Base-by-base conservation (phyloP, 2,329 filamentous ascomycete genomes). In the Xylaria hypoxylon region DNA sequence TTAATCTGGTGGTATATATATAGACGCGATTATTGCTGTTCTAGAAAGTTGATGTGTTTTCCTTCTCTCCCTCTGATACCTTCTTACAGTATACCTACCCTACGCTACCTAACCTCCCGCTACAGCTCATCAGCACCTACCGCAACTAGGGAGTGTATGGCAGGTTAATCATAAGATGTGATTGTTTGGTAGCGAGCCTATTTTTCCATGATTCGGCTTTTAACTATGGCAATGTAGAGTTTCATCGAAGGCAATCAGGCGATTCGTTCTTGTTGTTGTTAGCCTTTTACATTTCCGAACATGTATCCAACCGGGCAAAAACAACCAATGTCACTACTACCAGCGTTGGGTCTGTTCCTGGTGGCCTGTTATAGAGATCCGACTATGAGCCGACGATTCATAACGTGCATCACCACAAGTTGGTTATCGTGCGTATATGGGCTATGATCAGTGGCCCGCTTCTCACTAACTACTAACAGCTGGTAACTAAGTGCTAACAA, bases 21-120 rank as follows among this genome's bases (percentile, higher is more conserved):
- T 52, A 48, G 6, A 52, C 15, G 17, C 42, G 35, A 56, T 38
- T 38, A 57, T 26, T 42, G 55, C 69, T n/a, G 8, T 73, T 73
- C 59, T 56, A 70, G 69, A 67, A 71, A 68, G 68, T 68, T 71
- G 72, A 76, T 74, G 73, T 76, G 74, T 74, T 19, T 52, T n/a
- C 47, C 35, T 33, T 38, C 35, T 5, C 35, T 13, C 13, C 13
- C 15, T 17, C 44, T 56, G 5, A 5, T 52, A 35, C 42, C 22
- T 19, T 60, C 28, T 42, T 35, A 22, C 17, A 33, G 19, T 10
- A 26, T 38, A 24, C n/a, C n/a, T n/a, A n/a, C n/a, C n/a, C n/a
- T n/a, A n/a, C n/a, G n/a, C 19, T 44, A 44, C 55, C 17, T 38
- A 33, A 10, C 48, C n/a, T 50, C 28, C 28, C 17, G 15, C 26